phyloP scores from a whole-genome alignment of 176 grass and related monocot genomes.

The Lolium perenne region DNA sequence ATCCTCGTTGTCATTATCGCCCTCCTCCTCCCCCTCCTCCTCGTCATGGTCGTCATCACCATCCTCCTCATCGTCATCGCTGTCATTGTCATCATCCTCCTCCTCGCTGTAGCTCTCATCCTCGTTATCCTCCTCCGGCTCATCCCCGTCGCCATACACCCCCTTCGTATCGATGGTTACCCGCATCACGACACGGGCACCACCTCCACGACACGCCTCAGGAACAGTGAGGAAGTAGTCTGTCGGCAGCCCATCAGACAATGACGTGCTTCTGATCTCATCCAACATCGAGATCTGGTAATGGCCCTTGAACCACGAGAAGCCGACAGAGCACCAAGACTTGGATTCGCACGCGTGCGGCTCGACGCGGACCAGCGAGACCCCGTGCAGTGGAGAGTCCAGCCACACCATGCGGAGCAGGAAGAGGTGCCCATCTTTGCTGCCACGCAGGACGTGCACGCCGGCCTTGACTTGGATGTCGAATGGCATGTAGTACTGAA shows the following conservation, averaged over 20 bases:
- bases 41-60: too few species aligned
- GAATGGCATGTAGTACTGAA: constrained; percentile 23
- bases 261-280: neutral
- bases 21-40: neutral
- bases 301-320: constrained; percentile 40
- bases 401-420: neutral
- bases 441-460: neutral
- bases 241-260: constrained; percentile 14
- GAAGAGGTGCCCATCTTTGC: neutral
- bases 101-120: neutral
- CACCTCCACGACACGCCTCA: neutral
- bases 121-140: neutral
- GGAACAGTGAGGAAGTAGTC: constrained; percentile 40
- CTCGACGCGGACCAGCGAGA: constrained; percentile 23
- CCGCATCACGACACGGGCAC: neutral
- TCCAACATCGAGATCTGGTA: constrained; percentile 13
- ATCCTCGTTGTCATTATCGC: neutral
- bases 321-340: constrained; percentile 8
- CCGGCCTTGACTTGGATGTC: neutral
- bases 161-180: neutral
- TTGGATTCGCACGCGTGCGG: neutral
- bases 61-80: too few species aligned
- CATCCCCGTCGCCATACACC: neutral
- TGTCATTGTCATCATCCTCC: neutral
- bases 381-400: neutral